phyloP scores from a whole-genome alignment of 805 yeast species.

The Pichia gijzeniarum region DNA sequence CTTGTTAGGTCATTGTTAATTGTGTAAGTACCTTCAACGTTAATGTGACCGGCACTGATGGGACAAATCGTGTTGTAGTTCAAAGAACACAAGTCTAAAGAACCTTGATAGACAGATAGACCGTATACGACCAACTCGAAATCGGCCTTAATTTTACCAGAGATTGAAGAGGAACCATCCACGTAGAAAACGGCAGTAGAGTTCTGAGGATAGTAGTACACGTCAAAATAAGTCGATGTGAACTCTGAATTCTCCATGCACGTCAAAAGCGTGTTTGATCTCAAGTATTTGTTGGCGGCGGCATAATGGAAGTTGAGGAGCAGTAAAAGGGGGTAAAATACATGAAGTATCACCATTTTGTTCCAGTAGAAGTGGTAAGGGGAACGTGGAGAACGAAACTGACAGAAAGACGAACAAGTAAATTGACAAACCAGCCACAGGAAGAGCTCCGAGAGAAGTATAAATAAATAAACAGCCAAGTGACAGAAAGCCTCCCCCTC shows the following conservation, averaged over 20 bases:
- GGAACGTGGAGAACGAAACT: too few species aligned
- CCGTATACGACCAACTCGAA: conserved; percentile 77
- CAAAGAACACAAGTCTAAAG: conserved; percentile 60
- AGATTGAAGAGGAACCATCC: conserved; percentile 71
- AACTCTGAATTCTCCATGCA: conserved; percentile 89
- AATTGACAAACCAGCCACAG: too few species aligned
- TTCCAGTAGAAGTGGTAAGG: too few species aligned
- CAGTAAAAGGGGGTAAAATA: not conserved
- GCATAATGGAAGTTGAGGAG: not conserved
- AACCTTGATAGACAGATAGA: conserved; percentile 47
- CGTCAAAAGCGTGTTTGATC: conserved; percentile 63
- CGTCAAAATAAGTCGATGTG: conserved; percentile 79
- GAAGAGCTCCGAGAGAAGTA: too few species aligned
- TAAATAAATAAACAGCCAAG: too few species aligned
- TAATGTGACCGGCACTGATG: conserved; percentile 79
- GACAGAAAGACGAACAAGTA: too few species aligned
- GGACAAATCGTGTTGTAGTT: conserved; percentile 65
- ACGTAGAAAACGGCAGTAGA: conserved; percentile 57
- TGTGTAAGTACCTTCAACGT: conserved; percentile 41
- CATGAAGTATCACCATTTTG: too few species aligned
- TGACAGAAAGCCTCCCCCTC: too few species aligned
- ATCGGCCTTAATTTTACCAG: conserved; percentile 62
- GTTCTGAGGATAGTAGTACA: conserved; percentile 62
- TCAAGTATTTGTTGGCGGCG: conserved; percentile 18
- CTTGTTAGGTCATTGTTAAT: conserved; percentile 35